Evolutionary conservation across 352 stramenopile species (phyloP).

Genomic region (Pythium rhizo-oryzae): DNA sequence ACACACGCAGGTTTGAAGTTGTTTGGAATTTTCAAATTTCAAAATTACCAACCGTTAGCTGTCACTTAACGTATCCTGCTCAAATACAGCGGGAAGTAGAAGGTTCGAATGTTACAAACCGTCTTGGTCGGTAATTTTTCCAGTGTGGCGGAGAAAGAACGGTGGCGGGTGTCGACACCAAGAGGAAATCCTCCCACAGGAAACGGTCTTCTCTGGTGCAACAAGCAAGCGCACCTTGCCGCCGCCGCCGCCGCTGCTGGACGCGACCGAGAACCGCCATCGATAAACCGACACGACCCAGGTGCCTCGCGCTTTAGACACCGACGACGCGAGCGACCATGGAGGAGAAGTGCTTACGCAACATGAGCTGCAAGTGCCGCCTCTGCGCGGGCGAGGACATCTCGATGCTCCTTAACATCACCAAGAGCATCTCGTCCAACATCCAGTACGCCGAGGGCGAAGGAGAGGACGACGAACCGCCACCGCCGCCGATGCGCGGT

Average conservation of each 20-base stretch:
- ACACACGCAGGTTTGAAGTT: slow-evolving; percentile 32
- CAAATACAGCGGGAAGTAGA: too few species aligned
- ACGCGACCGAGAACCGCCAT: neutral
- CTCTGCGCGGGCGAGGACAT: slow-evolving; percentile 85
- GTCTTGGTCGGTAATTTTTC: slow-evolving; percentile 28
- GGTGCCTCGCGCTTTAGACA: neutral
- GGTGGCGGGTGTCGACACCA: slow-evolving; percentile 1
- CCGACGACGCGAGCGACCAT: slow-evolving; percentile 34
- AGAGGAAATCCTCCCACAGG: slow-evolving; percentile 17
- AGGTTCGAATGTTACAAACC: neutral
- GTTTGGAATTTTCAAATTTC: slow-evolving; percentile 30
- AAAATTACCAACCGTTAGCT: slow-evolving; percentile 18
- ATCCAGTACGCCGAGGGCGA: slow-evolving; percentile 71
- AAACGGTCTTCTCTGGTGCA: slow-evolving; percentile 8
- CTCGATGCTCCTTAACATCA: slow-evolving; percentile 72
- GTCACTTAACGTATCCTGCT: too few species aligned
- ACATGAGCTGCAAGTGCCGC: slow-evolving; percentile 86
- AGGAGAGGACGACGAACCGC: slow-evolving; percentile 23
- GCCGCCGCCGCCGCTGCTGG: slow-evolving; percentile 1
- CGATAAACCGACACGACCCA: slow-evolving; percentile 5
- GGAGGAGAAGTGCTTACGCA: slow-evolving; percentile 82
- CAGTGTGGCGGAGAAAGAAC: slow-evolving; percentile 13
- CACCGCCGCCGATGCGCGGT: slow-evolving; percentile 32
- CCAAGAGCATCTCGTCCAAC: slow-evolving; percentile 80
- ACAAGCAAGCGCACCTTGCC: slow-evolving; percentile 1